Evolutionary conservation across 306 rosid species (phyloP).

Genomic region (Rubus idaeus): DNA sequence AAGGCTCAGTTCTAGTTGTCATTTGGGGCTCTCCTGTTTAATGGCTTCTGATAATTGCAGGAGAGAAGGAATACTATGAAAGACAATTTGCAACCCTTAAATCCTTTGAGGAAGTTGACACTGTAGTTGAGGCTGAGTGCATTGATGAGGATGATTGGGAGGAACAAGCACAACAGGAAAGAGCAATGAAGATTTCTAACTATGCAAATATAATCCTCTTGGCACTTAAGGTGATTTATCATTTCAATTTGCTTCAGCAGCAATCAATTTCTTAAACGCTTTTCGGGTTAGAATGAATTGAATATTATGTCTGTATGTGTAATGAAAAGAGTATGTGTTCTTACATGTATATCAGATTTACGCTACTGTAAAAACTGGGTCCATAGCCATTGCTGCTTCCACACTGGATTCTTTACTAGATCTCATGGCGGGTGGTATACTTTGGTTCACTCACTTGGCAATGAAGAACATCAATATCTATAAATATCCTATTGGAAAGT

Average conservation of each 20-base stretch:
- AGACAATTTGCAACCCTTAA: slow-evolving; percentile 44
- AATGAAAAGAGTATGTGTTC: background rate
- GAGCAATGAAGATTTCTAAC: slow-evolving; percentile 56
- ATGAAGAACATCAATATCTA: slow-evolving; percentile 84
- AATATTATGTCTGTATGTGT: background rate
- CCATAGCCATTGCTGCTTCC: slow-evolving; percentile 63
- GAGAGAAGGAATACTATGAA: slow-evolving; percentile 52
- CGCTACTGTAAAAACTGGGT: slow-evolving; percentile 55
- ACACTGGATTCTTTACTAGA: slow-evolving; percentile 60
- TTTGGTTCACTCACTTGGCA: slow-evolving; percentile 85
- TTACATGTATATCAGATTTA: slow-evolving; percentile 27
- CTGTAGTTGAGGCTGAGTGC: slow-evolving; percentile 10
- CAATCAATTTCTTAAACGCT: background rate
- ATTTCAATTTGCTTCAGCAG: background rate
- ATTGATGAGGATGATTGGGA: slow-evolving; percentile 26
- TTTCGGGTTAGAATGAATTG: background rate
- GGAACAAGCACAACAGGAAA: slow-evolving; percentile 45
- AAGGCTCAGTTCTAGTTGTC: background rate
- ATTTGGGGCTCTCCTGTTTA: background rate
- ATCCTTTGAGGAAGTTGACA: slow-evolving; percentile 48
- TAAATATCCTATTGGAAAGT: slow-evolving; percentile 81
- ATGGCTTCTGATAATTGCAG: slow-evolving; percentile 26
- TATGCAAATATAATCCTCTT: slow-evolving; percentile 47
- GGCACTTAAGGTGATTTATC: slow-evolving; percentile 41
- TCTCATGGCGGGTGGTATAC: slow-evolving; percentile 88